phyloP scores from a whole-genome alignment of 345 rosid genomes.

The Hypericum perforatum region DNA sequence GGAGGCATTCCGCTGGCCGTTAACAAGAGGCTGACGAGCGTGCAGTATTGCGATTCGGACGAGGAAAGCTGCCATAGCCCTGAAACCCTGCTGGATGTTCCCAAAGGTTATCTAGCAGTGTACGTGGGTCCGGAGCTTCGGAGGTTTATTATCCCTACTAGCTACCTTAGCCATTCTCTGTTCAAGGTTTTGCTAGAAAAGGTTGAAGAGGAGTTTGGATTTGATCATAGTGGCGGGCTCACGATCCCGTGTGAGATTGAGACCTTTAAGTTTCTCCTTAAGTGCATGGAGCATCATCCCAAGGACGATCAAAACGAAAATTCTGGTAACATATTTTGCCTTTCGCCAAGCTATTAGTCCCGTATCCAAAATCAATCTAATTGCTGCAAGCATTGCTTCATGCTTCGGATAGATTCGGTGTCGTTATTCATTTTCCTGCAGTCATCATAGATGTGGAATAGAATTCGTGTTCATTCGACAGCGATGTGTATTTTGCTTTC shows the following conservation, averaged over 20 bases:
- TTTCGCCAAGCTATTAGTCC: no score
- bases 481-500: no score
- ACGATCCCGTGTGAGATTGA: constrained; percentile 93
- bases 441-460: no score
- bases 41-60: constrained; percentile 55
- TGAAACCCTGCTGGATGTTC: constrained; percentile 65
- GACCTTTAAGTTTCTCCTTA: constrained; percentile 81
- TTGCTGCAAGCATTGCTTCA: no score
- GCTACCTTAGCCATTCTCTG: constrained; percentile 71
- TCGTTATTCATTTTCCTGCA: no score
- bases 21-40: constrained; percentile 40
- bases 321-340: constrained; percentile 17
- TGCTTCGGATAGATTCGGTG: no score
- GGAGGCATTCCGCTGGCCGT: constrained; percentile 34
- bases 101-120: constrained; percentile 83
- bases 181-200: constrained; percentile 83
- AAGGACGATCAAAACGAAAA: constrained; percentile 30
- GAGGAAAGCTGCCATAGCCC: constrained; percentile 75
- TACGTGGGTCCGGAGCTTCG: constrained; percentile 85
- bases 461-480: no score
- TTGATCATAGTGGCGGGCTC: constrained; percentile 72
- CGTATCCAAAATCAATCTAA: no score
- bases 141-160: constrained; percentile 86
- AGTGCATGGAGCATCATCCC: constrained; percentile 64
- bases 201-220: constrained; percentile 89